phyloP scores from a whole-genome alignment of 2,329 filamentous ascomycete species.

The Biscogniauxia sp. region DNA sequence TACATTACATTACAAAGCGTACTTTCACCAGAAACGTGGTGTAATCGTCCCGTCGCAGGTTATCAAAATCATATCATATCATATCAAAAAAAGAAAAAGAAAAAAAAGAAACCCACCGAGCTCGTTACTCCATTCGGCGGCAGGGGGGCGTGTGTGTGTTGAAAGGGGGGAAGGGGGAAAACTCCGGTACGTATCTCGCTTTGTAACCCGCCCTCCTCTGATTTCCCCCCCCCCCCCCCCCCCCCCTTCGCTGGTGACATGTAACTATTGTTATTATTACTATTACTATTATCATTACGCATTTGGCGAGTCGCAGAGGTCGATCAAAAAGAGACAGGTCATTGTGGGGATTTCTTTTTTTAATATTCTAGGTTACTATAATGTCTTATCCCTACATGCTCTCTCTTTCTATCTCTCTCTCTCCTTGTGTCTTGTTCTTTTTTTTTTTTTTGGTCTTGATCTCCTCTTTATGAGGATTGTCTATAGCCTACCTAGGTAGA shows the following conservation, averaged over 20 bases:
- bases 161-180: too few species aligned
- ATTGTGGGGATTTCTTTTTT: neutral
- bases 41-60: neutral
- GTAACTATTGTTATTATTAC: neutral
- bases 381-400: too few species aligned
- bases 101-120: neutral
- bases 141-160: neutral
- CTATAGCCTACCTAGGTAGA: neutral
- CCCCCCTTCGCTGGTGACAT: neutral
- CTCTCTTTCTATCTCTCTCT: too few species aligned
- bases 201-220: too few species aligned
- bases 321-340: neutral
- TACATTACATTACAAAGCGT: neutral
- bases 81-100: neutral
- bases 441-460: neutral
- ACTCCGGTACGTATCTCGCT: neutral
- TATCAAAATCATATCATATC: neutral
- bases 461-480: neutral
- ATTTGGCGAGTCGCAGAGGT: neutral
- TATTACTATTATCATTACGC: neutral
- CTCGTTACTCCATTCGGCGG: slow-evolving; percentile 2
- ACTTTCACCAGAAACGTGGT: neutral
- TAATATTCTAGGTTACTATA: too few species aligned
- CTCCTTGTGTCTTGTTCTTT: too few species aligned
- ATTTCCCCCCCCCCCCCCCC: neutral